These are phyloP conservation scores for Rutidosis leptorrhynchoides DNA, from an alignment of 129 eudicot genomes.

Conservation along the genomic window DNA sequence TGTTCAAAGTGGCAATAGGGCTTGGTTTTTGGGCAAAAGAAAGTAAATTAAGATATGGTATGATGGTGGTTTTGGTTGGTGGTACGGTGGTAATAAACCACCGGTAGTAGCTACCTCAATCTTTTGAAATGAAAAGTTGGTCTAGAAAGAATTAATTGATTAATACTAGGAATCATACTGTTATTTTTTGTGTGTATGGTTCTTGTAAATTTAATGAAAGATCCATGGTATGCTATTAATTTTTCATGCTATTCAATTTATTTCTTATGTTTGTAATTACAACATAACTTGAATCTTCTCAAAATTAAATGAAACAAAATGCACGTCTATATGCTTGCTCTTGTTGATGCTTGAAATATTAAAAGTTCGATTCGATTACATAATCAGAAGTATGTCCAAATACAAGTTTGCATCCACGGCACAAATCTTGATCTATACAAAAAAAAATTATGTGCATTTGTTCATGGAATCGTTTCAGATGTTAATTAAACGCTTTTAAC, in stretches of 20 bases:
- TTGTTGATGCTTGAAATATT: slow-evolving; percentile 9
- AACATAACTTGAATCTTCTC: not conserved
- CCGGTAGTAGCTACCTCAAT: slow-evolving; percentile 34
- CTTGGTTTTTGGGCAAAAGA: slow-evolving; percentile 40
- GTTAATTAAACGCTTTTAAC: too few relatives aligned
- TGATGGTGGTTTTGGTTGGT: slow-evolving; percentile 10
- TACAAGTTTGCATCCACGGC: not conserved
- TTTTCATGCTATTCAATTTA: not conserved
- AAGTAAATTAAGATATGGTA: slow-evolving; percentile 19
- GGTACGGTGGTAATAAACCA: slow-evolving; percentile 1
- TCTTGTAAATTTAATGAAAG: slow-evolving; percentile 37
- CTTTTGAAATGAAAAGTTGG: slow-evolving; percentile 37
- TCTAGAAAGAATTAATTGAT: slow-evolving; percentile 23
- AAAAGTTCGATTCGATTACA: not conserved
- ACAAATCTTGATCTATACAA: too few relatives aligned
- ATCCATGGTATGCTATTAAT: slow-evolving; percentile 33
- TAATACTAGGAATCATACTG: slow-evolving; percentile 36
- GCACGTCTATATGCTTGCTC: slow-evolving; percentile 1
- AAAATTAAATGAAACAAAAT: slow-evolving; percentile 7
- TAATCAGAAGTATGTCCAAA: not conserved
- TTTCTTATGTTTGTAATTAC: slow-evolving; percentile 1
- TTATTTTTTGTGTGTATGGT: slow-evolving; percentile 44
- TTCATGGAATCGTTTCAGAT: too few relatives aligned
- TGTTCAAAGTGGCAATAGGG: slow-evolving; percentile 45
- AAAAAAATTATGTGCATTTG: too few relatives aligned